Percentiles rank a stretch among this genome's conserved stretches.
Evolutionary conservation across 768 basidiomycete species (phyloP).

Genomic region (Hygrocybe coccinea): DNA sequence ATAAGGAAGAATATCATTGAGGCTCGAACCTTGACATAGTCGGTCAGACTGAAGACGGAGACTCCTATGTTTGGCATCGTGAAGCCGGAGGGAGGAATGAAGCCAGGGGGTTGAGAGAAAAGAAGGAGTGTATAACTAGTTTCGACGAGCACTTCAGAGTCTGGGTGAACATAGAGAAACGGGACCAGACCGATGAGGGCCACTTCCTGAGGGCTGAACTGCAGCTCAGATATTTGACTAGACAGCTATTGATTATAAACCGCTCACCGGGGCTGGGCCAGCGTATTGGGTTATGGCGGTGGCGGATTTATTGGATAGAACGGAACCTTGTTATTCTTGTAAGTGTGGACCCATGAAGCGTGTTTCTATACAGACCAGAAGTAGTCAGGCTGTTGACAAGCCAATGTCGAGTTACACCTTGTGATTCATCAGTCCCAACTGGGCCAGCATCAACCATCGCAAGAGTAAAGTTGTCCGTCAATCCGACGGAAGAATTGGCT

Average conservation of each 20-base stretch:
- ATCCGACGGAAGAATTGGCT: constrained; percentile 41
- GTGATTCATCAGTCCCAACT: constrained; percentile 54
- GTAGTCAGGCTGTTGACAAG: constrained; percentile 61
- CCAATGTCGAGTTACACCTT: constrained; percentile 75
- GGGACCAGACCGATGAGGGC: constrained; percentile 59
- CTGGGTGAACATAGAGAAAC: not conserved
- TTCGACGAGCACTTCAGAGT: not conserved
- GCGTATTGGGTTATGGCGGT: constrained; percentile 59
- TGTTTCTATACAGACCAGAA: constrained; percentile 41
- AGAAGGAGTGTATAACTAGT: constrained; percentile 64
- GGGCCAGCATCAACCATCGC: constrained; percentile 72
- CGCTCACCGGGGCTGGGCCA: constrained; percentile 67
- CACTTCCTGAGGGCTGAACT: constrained; percentile 61
- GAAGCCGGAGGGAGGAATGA: too few species aligned
- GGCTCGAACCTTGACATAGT: too few species aligned
- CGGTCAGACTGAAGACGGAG: too few species aligned
- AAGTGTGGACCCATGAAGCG: too few species aligned
- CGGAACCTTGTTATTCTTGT: too few species aligned
- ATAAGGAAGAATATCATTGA: too few species aligned
- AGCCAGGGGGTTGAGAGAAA: constrained; percentile 60
- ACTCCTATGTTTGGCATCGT: too few species aligned
- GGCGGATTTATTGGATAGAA: constrained; percentile 9
- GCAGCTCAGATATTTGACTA: too few species aligned
- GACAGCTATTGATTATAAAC: too few species aligned
- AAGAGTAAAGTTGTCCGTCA: constrained; percentile 56